phyloP scores from a whole-genome alignment of 495 filamentous ascomycete genomes.

The Emericellopsis terricola region DNA sequence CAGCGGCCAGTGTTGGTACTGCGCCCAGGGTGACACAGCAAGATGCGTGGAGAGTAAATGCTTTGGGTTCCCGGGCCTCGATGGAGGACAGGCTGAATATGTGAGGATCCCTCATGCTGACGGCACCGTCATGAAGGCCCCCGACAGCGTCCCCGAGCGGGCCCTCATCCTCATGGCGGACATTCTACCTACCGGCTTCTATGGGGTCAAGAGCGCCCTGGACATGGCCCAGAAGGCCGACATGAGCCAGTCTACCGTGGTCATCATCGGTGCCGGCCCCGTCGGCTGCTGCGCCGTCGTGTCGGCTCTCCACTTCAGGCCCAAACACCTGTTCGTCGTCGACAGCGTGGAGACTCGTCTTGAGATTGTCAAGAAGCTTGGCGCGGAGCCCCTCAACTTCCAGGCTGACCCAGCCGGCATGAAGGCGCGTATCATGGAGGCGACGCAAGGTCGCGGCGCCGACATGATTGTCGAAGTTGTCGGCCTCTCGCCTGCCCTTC shows the following conservation, averaged over 20 bases:
- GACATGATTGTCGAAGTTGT: slow-evolving; percentile 89
- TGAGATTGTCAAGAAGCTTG: slow-evolving; percentile 55
- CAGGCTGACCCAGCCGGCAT: slow-evolving; percentile 47
- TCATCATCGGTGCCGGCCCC: slow-evolving; percentile 77
- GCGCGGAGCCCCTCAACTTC: slow-evolving; percentile 80
- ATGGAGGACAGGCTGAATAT: slow-evolving; percentile 85
- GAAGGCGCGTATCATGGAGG: slow-evolving; percentile 51
- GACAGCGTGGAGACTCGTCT: slow-evolving; percentile 68
- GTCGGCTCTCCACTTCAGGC: slow-evolving; percentile 60
- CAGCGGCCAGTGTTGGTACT: slow-evolving; percentile 81
- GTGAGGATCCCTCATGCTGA: slow-evolving; percentile 77
- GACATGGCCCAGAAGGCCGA: slow-evolving; percentile 40
- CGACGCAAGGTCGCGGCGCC: slow-evolving; percentile 69
- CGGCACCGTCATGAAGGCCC: slow-evolving; percentile 60
- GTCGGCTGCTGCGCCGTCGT: slow-evolving; percentile 79
- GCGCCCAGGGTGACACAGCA: slow-evolving; percentile 64
- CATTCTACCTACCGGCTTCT: slow-evolving; percentile 78
- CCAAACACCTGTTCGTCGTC: slow-evolving; percentile 68
- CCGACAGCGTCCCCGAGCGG: slow-evolving; percentile 56
- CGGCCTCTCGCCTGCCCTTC: slow-evolving; percentile 64
- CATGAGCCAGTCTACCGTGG: slow-evolving; percentile 53
- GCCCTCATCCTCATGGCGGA: slow-evolving; percentile 76
- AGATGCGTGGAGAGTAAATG: slow-evolving; percentile 59
- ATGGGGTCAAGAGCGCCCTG: slow-evolving; percentile 75
- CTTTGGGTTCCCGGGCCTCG: slow-evolving; percentile 55